These are phyloP conservation scores for Botryotinia calthae DNA, from an alignment of 2,329 filamentous ascomycete genomes.

Conservation along the genomic window DNA sequence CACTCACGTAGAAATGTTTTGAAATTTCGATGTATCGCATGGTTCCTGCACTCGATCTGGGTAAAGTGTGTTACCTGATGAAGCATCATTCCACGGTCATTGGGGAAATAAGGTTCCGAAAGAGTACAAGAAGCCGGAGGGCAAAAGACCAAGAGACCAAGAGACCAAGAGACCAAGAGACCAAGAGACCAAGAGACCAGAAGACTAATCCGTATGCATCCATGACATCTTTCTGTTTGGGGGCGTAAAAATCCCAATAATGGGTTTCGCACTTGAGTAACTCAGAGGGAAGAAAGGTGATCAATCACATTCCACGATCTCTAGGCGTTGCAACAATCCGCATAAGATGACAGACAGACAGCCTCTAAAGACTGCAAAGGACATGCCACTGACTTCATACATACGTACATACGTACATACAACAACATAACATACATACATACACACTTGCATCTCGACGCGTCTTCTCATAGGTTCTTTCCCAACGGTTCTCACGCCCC, in stretches of 20 bases:
- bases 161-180: not conserved
- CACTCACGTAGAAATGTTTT: not conserved
- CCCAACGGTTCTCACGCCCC: not conserved
- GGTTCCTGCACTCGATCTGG: slow-evolving; percentile 22
- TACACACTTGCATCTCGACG: not conserved
- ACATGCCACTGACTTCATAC: not conserved
- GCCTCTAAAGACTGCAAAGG: not conserved
- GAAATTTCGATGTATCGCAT: slow-evolving; percentile 18
- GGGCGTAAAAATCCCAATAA: slow-evolving; percentile 19
- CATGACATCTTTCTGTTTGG: not conserved
- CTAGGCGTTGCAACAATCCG: slow-evolving; percentile 2
- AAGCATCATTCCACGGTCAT: slow-evolving; percentile 5
- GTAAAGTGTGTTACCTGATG: slow-evolving; percentile 7
- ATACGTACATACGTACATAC: not conserved
- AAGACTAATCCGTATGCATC: not conserved
- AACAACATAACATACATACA: not conserved
- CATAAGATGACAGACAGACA: not conserved
- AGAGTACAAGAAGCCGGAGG: not conserved
- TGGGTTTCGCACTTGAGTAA: slow-evolving; percentile 12
- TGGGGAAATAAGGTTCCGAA: slow-evolving; percentile 8
- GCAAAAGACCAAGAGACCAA: not conserved
- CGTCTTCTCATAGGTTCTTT: not conserved
- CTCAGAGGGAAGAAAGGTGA: not conserved
- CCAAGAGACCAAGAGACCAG: not conserved
- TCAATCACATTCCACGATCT: slow-evolving; percentile 12